A percentile compares a stretch with the other conserved stretches of the same genome.
Conservation (phyloP, 495 filamentous ascomycete genomes). For the Aspergillus haitiensis region DNA sequence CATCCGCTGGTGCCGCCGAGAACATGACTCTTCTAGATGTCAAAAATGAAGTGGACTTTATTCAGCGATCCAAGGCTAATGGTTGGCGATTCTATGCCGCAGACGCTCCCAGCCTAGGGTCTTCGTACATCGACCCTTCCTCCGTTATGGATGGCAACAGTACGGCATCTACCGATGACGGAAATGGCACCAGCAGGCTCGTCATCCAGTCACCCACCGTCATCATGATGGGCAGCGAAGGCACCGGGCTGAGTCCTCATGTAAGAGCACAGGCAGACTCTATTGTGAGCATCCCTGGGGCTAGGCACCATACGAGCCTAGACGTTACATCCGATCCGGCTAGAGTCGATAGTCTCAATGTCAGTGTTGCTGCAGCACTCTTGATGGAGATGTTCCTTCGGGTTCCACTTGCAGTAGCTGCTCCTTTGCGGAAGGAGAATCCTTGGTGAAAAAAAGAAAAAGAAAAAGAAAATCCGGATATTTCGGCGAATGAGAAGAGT, state of each 20-base stretch:
- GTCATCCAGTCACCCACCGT: conserved; percentile 64
- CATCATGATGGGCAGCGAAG: conserved; percentile 81
- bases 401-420: conserved; percentile 39
- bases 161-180: conserved; percentile 1
- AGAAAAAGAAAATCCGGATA: no score
- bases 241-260: conserved; percentile 63
- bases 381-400: conserved; percentile 65
- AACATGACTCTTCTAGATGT: conserved; percentile 68
- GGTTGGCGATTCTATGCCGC: conserved; percentile 89
- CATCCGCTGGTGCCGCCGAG: conserved; percentile 84
- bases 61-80: conserved; percentile 60
- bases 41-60: conserved; percentile 63
- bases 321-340: conserved; percentile 43
- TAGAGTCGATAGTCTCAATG: conserved; percentile 76
- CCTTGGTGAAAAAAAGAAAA: not conserved
- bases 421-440: conserved; percentile 21
- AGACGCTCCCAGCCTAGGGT: conserved; percentile 52
- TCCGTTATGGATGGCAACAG: not conserved
- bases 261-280: conserved; percentile 64
- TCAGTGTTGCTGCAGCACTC: conserved; percentile 78
- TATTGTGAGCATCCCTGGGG: conserved; percentile 55
- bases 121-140: conserved; percentile 26
- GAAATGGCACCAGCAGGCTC: conserved; percentile 3
- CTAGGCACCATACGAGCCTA: conserved; percentile 33
- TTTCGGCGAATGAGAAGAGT: no score